phyloP scores from a whole-genome alignment of 495 filamentous ascomycete genomes.

The Aspergillus heteromorphus region DNA sequence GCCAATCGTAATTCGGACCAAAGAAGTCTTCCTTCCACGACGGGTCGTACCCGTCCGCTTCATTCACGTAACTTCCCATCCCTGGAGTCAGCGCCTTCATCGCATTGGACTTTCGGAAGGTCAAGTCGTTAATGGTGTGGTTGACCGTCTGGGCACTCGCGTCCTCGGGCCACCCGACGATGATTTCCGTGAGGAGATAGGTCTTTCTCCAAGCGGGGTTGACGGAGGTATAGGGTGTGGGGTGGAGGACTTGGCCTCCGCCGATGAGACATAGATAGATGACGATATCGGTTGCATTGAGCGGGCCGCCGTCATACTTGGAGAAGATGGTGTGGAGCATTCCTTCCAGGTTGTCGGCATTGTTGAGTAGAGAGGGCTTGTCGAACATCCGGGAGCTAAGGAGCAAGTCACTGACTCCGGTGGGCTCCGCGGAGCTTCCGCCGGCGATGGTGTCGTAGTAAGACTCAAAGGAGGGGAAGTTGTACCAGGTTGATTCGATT shows the following conservation, averaged over 20 bases:
- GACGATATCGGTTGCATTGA: slow-evolving; percentile 7
- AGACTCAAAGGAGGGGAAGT: slow-evolving; percentile 28
- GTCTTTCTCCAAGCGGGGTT: slow-evolving; percentile 42
- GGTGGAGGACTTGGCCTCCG: slow-evolving; percentile 31
- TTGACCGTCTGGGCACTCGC: slow-evolving; percentile 27
- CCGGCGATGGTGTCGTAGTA: slow-evolving; percentile 33
- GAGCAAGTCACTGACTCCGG: slow-evolving; percentile 15
- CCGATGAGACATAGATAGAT: slow-evolving; percentile 31
- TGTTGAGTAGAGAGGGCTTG: slow-evolving; percentile 22
- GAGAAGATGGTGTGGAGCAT: slow-evolving; percentile 26
- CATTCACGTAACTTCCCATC: slow-evolving; percentile 37
- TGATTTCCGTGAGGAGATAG: slow-evolving; percentile 25
- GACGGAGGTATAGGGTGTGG: slow-evolving; percentile 26
- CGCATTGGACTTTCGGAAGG: slow-evolving; percentile 43
- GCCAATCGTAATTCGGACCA: slow-evolving; percentile 25
- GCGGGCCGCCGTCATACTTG: slow-evolving; percentile 17
- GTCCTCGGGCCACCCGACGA: slow-evolving; percentile 30
- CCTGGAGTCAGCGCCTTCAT: slow-evolving; percentile 30
- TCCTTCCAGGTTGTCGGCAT: slow-evolving; percentile 13
- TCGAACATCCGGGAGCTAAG: slow-evolving; percentile 36
- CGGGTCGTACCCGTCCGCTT: slow-evolving; percentile 19
- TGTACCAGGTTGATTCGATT: slow-evolving; percentile 22
- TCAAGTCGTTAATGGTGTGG: slow-evolving; percentile 40
- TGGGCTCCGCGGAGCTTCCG: slow-evolving; percentile 10
- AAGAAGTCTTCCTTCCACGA: slow-evolving; percentile 17